A percentile compares a stretch with the other conserved stretches of the same genome.
Conservation (phyloP, 305 asterid species). For the Fraxinus velutina region DNA sequence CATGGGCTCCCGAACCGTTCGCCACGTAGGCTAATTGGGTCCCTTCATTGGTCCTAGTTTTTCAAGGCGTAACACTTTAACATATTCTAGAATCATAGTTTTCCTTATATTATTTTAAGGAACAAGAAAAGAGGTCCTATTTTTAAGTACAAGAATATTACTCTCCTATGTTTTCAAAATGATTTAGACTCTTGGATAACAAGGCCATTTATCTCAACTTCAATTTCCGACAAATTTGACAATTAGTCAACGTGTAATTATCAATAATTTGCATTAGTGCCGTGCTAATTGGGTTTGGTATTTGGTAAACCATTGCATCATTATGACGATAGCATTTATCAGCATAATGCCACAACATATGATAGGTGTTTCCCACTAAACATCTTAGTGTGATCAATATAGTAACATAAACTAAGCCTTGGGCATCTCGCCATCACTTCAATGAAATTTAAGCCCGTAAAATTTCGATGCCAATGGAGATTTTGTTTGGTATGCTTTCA, state of each 20-base stretch:
- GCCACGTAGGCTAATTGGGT: no score
- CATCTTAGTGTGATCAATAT: background rate
- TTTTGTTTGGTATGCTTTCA: background rate
- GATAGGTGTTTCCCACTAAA: background rate
- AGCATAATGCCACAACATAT: slow-evolving; percentile 3
- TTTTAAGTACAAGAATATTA: background rate
- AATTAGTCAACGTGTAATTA: background rate
- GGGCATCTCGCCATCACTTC: background rate
- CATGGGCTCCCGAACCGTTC: no score
- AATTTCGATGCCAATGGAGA: background rate
- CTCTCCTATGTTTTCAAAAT: background rate
- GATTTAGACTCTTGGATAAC: background rate
- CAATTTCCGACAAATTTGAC: background rate
- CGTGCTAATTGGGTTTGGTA: slow-evolving; percentile 4
- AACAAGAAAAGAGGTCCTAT: background rate
- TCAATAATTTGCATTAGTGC: background rate
- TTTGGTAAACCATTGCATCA: background rate
- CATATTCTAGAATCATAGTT: background rate
- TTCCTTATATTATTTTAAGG: background rate
- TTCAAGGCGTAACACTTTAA: no score
- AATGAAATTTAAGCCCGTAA: background rate
- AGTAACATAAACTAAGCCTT: no score
- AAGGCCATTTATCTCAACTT: slow-evolving; percentile 9
- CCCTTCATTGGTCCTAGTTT: no score
- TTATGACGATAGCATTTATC: slow-evolving; percentile 21